Percentiles rank a stretch among this genome's conserved stretches.
These are phyloP conservation scores for Coffea eugenioides DNA, from an alignment of 257 asterid genomes.

Conservation along the genomic window DNA sequence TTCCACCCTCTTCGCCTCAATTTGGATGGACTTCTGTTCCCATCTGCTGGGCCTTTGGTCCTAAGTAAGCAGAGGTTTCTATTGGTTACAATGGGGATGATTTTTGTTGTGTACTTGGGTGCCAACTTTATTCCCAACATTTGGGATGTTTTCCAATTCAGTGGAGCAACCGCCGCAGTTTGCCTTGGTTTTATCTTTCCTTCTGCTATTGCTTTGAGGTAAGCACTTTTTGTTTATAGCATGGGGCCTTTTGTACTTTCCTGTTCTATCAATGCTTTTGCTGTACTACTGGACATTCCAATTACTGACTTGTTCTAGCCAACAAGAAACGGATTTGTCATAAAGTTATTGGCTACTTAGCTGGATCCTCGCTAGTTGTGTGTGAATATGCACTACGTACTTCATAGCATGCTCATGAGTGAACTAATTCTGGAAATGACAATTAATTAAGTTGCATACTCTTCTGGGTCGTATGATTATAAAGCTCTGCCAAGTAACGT, in stretches of 20 bases:
- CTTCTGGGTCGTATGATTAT: not conserved
- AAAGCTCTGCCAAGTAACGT: too few relatives aligned
- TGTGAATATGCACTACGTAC: not conserved
- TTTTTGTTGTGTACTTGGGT: slow-evolving; percentile 54
- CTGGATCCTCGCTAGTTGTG: not conserved
- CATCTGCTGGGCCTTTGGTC: slow-evolving; percentile 61
- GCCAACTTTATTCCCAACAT: slow-evolving; percentile 92
- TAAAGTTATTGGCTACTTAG: not conserved
- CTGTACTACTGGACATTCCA: too few relatives aligned
- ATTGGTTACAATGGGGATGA: slow-evolving; percentile 55
- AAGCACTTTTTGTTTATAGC: not conserved
- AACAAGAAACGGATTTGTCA: not conserved
- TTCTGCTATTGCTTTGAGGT: slow-evolving; percentile 52
- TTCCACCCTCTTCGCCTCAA: slow-evolving; percentile 73
- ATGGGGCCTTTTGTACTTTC: not conserved
- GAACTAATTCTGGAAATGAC: not conserved
- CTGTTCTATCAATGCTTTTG: too few relatives aligned
- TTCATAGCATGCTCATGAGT: not conserved
- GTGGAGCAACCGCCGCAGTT: slow-evolving; percentile 93
- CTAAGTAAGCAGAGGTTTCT: slow-evolving; percentile 61
- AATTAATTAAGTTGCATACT: not conserved
- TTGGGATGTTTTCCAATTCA: slow-evolving; percentile 96
- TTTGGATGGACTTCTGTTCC: slow-evolving; percentile 83
- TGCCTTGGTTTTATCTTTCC: slow-evolving; percentile 83
- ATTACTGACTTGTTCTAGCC: not conserved